Conservation (phyloP, 192 early-diverging fungal species). For the Chytriomyces hyalinus region DNA sequence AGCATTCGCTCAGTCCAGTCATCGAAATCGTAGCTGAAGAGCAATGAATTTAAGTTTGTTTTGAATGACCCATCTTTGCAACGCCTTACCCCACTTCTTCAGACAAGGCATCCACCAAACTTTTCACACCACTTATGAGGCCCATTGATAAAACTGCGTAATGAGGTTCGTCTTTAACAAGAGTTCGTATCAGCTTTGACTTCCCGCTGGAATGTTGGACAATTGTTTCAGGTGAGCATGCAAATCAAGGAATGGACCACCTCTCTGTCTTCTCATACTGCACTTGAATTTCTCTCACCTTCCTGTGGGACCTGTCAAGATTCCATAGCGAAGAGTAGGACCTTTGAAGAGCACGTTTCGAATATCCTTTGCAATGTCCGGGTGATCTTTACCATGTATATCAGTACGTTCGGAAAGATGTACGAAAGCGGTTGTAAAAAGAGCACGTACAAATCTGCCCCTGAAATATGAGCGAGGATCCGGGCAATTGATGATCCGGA, state of each 20-base stretch:
- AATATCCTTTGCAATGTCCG: constrained; percentile 15
- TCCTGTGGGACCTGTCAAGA: constrained; percentile 33
- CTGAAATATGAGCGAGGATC: constrained; percentile 14
- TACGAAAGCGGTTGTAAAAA: neutral
- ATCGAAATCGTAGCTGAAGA: constrained; percentile 34
- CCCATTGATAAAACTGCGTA: constrained; percentile 20
- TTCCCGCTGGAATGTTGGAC: neutral
- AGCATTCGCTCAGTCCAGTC: constrained; percentile 38
- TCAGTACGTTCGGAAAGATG: neutral
- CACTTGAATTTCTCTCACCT: constrained; percentile 21
- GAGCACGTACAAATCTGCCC: constrained; percentile 8
- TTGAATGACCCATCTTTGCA: neutral
- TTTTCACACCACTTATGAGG: constrained; percentile 10
- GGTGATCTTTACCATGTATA: neutral
- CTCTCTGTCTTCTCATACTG: no score
- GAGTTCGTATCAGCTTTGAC: constrained; percentile 13
- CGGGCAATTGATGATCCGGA: neutral
- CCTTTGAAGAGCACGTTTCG: constrained; percentile 16
- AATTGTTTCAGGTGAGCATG: neutral
- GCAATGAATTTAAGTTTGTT: no score
- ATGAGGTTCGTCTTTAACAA: constrained; percentile 11
- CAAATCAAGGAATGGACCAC: neutral
- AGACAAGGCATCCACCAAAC: constrained; percentile 28
- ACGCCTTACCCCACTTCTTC: constrained; percentile 29
- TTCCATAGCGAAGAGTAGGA: constrained; percentile 25